These are phyloP conservation scores for Dendrocalamus sinicus DNA, from an alignment of 176 grass and related monocot species.

Conservation along the genomic window DNA sequence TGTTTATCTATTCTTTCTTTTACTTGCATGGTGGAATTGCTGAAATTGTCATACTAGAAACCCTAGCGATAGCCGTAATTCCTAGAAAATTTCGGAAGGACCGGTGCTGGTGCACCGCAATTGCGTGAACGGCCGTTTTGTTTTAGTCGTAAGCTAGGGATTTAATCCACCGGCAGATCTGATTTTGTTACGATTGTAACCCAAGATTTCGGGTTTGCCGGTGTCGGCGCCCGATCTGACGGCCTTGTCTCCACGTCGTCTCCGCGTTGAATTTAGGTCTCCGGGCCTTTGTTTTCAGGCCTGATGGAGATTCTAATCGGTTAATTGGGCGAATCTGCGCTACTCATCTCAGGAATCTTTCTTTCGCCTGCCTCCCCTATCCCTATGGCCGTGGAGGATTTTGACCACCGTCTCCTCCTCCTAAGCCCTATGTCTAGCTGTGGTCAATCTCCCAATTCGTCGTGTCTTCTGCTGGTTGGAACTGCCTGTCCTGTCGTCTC, in stretches of 20 bases:
- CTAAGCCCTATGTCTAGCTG: neutral
- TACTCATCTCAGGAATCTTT: slow-evolving; percentile 21
- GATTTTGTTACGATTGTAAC: neutral
- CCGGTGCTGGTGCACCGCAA: neutral
- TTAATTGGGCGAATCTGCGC: neutral
- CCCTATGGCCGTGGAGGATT: neutral
- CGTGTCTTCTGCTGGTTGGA: neutral
- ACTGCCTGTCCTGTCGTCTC: neutral
- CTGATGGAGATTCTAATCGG: neutral
- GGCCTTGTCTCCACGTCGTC: neutral
- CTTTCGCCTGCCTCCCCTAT: neutral
- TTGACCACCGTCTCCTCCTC: neutral
- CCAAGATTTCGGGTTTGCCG: neutral
- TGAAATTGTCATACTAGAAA: neutral
- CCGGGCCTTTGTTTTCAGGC: neutral
- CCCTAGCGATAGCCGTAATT: neutral
- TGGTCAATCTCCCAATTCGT: neutral
- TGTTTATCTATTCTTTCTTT: neutral
- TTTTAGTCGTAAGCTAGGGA: neutral
- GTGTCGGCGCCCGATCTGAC: neutral
- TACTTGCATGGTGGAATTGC: neutral
- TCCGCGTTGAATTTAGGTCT: neutral
- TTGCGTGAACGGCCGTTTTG: neutral
- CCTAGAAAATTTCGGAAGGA: neutral
- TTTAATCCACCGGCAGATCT: neutral